These are phyloP conservation scores for Isabelozyma heimii DNA, from an alignment of 805 yeast species.

Conservation along the genomic window DNA sequence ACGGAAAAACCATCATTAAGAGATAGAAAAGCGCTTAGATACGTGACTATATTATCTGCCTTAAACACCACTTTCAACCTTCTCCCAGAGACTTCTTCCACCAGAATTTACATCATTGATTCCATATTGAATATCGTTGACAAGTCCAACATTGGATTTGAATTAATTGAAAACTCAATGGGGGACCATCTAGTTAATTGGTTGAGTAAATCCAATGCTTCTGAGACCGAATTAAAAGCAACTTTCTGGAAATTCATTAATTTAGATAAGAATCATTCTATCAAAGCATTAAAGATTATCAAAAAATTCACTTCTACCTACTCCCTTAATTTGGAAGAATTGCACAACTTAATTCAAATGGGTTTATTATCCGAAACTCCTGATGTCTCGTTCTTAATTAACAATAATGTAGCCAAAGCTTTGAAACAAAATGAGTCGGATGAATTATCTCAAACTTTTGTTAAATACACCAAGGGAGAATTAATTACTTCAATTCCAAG, in stretches of 20 bases:
- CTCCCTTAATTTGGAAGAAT: constrained; percentile 20
- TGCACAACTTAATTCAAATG: constrained; percentile 30
- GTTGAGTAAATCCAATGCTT: constrained; percentile 30
- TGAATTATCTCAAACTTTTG: constrained; percentile 26
- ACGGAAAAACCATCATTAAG: constrained; percentile 37
- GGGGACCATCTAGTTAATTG: constrained; percentile 35
- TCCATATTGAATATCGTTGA: constrained; percentile 31
- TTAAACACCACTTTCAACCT: constrained; percentile 42
- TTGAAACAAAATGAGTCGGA: constrained; percentile 23
- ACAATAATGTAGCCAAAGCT: constrained; percentile 37
- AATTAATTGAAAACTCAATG: constrained; percentile 31
- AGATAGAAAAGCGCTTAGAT: constrained; percentile 42
- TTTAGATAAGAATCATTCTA: constrained; percentile 30
- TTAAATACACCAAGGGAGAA: constrained; percentile 34
- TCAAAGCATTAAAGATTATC: constrained; percentile 32
- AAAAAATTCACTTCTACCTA: constrained; percentile 30
- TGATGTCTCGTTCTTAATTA: constrained; percentile 42
- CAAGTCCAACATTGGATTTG: constrained; percentile 27
- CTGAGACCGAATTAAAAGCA: constrained; percentile 24
- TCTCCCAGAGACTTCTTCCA: constrained; percentile 28
- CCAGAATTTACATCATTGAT: constrained; percentile 29
- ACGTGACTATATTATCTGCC: constrained; percentile 39
- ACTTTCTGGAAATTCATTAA: constrained; percentile 37
- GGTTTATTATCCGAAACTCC: constrained; percentile 34
- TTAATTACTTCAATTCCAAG: constrained; percentile 18